Evolutionary conservation across 495 filamentous ascomycete species (phyloP).

Genomic region (Penicillium nucicola): DNA sequence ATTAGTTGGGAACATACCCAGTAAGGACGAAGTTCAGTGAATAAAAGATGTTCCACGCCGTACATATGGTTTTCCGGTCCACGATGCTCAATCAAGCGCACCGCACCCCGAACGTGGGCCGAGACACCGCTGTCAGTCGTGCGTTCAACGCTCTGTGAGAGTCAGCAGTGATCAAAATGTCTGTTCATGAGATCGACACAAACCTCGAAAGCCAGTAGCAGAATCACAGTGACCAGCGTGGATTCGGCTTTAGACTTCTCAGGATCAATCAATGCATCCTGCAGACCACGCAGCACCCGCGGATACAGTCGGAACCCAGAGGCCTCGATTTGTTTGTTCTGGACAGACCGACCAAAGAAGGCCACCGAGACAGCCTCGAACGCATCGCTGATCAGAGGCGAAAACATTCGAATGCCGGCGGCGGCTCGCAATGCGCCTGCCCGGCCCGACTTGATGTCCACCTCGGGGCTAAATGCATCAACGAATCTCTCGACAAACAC

Average conservation of each 20-base stretch:
- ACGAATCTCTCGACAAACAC: constrained; percentile 45
- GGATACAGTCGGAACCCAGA: constrained; percentile 39
- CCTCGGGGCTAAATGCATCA: constrained; percentile 44
- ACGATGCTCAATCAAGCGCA: constrained; percentile 43
- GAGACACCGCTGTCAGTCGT: constrained; percentile 34
- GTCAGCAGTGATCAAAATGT: constrained; percentile 7
- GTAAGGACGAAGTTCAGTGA: constrained; percentile 42
- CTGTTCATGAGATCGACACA: background rate
- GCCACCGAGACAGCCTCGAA: constrained; percentile 42
- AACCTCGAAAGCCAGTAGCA: constrained; percentile 45
- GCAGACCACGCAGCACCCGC: constrained; percentile 36
- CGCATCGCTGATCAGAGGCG: constrained; percentile 38
- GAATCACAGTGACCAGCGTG: constrained; percentile 40
- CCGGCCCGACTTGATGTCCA: constrained; percentile 36
- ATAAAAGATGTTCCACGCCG: constrained; percentile 44
- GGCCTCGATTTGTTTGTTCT: constrained; percentile 36
- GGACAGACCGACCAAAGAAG: constrained; percentile 40
- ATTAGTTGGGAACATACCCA: constrained; percentile 30
- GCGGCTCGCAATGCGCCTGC: constrained; percentile 42
- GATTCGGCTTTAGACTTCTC: constrained; percentile 43
- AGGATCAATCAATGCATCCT: constrained; percentile 38
- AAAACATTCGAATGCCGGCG: constrained; percentile 44
- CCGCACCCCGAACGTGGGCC: constrained; percentile 41
- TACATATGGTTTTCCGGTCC: constrained; percentile 45
- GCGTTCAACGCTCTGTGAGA: constrained; percentile 36